Percentiles rank a stretch among this genome's conserved stretches.
phyloP scores from a whole-genome alignment of 306 rosid species.

The Dryas alaskensis region DNA sequence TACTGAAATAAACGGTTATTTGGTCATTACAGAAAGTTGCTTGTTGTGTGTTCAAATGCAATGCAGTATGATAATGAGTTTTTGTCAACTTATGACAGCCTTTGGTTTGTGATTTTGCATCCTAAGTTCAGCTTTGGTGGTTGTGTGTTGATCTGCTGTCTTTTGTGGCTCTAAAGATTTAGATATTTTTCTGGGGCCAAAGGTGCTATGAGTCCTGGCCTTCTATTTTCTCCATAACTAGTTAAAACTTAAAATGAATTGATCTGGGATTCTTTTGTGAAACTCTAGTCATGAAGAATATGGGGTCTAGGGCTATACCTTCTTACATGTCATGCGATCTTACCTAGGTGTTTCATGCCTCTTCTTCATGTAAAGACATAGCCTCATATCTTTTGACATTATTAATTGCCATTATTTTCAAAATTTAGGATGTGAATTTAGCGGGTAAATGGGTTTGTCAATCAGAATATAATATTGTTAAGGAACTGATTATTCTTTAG shows the following conservation, averaged over 20 bases:
- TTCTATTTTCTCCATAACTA: too few species aligned
- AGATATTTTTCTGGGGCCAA: neutral
- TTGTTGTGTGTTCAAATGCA: neutral
- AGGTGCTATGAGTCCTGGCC: too few species aligned
- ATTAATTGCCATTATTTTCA: too few species aligned
- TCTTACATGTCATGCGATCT: too few species aligned
- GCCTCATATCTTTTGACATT: too few species aligned
- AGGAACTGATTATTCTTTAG: neutral
- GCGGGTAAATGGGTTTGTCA: neutral
- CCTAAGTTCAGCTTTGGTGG: neutral
- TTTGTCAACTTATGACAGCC: neutral
- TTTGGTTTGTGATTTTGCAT: neutral
- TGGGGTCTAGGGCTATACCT: too few species aligned
- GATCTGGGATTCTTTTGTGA: too few species aligned
- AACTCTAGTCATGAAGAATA: too few species aligned
- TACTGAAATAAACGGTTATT: neutral
- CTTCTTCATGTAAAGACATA: too few species aligned
- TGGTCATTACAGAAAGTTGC: neutral
- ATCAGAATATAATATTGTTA: neutral
- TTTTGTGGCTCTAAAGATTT: neutral
- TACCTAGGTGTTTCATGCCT: too few species aligned
- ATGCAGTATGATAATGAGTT: neutral
- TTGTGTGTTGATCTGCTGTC: neutral
- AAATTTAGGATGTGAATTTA: neutral
- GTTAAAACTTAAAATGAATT: too few species aligned